phyloP scores from a whole-genome alignment of 2,329 filamentous ascomycete species.

The Sphaerostilbella broomeana region DNA sequence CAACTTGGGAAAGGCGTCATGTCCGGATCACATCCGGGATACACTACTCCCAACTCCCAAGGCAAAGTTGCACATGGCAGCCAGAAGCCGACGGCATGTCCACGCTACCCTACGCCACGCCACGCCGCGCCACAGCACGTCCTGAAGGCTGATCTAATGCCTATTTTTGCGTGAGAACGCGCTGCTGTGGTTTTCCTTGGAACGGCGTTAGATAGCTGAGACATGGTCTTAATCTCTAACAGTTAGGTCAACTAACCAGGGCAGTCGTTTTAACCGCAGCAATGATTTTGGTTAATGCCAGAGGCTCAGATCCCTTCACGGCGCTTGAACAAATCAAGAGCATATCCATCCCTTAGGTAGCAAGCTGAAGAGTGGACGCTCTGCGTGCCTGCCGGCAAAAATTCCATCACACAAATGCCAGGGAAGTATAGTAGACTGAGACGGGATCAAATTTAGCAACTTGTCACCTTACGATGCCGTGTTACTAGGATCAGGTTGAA shows the following conservation, averaged over 20 bases:
- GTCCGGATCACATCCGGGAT: neutral
- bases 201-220: neutral
- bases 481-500: too few species aligned
- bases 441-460: too few species aligned
- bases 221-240: conserved; percentile 1
- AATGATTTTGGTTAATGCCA: too few species aligned
- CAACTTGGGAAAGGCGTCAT: conserved; percentile 24
- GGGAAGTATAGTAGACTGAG: too few species aligned
- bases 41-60: conserved; percentile 1
- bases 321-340: too few species aligned
- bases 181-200: neutral
- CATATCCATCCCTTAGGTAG: too few species aligned
- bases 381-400: too few species aligned
- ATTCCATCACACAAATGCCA: too few species aligned
- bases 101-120: conserved; percentile 4
- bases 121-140: conserved; percentile 1
- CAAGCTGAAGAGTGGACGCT: too few species aligned
- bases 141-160: conserved; percentile 4
- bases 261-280: neutral
- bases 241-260: neutral
- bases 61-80: conserved; percentile 1
- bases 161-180: neutral
- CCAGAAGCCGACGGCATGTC: neutral
- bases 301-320: too few species aligned
- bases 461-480: too few species aligned